phyloP scores from a whole-genome alignment of 305 asterid species.

The Fraxinus platypoda region DNA sequence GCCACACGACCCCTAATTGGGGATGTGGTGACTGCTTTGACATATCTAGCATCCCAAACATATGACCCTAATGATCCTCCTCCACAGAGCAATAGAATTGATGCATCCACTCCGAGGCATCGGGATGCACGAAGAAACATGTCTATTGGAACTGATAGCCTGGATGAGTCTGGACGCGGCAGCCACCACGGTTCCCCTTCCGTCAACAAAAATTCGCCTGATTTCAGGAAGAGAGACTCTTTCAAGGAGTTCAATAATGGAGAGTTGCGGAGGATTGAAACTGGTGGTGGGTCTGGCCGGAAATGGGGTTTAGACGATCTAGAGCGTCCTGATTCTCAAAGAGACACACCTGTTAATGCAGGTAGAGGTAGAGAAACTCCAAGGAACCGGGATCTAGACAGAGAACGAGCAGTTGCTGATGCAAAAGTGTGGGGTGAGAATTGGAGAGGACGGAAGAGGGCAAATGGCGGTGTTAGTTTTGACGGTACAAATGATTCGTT shows the following conservation, averaged over 20 bases:
- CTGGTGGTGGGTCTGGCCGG: slow-evolving; percentile 63
- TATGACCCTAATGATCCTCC: slow-evolving; percentile 58
- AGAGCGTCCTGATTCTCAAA: slow-evolving; percentile 52
- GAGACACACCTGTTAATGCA: slow-evolving; percentile 63
- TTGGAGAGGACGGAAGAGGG: slow-evolving; percentile 75
- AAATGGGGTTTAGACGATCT: slow-evolving; percentile 68
- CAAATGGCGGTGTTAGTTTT: slow-evolving; percentile 44
- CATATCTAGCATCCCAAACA: slow-evolving; percentile 78
- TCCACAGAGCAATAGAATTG: slow-evolving; percentile 44
- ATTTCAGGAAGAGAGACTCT: slow-evolving; percentile 55
- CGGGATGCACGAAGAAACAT: slow-evolving; percentile 52
- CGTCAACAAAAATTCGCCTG: slow-evolving; percentile 61
- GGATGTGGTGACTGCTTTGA: slow-evolving; percentile 86
- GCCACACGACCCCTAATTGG: slow-evolving; percentile 86
- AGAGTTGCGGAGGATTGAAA: slow-evolving; percentile 59
- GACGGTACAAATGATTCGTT: slow-evolving; percentile 54
- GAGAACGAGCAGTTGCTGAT: slow-evolving; percentile 89
- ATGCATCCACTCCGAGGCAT: slow-evolving; percentile 65
- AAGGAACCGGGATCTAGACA: slow-evolving; percentile 66
- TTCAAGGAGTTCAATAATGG: slow-evolving; percentile 39
- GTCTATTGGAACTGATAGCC: slow-evolving; percentile 46
- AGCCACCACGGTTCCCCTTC: slow-evolving; percentile 63
- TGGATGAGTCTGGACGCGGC: slow-evolving; percentile 38
- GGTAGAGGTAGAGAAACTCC: slow-evolving; percentile 59
- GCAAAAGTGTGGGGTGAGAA: slow-evolving; percentile 97